phyloP scores from a whole-genome alignment of 805 yeast genomes.

The Ogataea ramenticola region DNA sequence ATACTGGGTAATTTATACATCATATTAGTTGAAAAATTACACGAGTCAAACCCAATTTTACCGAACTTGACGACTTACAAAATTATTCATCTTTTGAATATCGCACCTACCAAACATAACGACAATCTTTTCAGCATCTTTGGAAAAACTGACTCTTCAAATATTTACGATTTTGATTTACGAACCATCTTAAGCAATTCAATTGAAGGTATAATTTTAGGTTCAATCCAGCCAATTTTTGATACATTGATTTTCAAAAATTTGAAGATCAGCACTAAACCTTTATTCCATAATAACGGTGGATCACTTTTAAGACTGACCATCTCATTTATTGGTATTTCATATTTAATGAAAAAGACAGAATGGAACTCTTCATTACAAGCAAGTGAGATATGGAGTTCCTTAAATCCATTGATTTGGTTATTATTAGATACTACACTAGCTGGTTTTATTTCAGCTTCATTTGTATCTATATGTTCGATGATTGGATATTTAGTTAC shows the following conservation, averaged over 20 bases:
- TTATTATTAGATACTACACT: slow-evolving; percentile 23
- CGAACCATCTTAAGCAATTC: slow-evolving; percentile 26
- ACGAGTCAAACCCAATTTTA: slow-evolving; percentile 24
- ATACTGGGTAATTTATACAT: slow-evolving; percentile 47
- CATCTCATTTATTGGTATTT: slow-evolving; percentile 63
- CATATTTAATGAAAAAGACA: slow-evolving; percentile 60
- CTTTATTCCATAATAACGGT: neutral
- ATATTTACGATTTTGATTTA: neutral
- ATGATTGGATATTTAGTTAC: slow-evolving; percentile 3
- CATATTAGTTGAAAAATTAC: slow-evolving; percentile 43
- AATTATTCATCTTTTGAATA: slow-evolving; percentile 2
- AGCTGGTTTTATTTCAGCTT: slow-evolving; percentile 15
- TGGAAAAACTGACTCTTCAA: neutral
- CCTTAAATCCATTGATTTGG: slow-evolving; percentile 63
- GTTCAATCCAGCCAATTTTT: slow-evolving; percentile 42
- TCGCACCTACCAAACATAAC: neutral
- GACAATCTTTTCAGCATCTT: too few species aligned
- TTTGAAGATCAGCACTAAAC: neutral
- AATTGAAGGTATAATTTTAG: slow-evolving; percentile 52
- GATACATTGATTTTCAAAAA: slow-evolving; percentile 16
- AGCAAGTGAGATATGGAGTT: slow-evolving; percentile 55
- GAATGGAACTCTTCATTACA: slow-evolving; percentile 66
- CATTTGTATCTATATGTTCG: slow-evolving; percentile 10
- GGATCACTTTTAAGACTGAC: slow-evolving; percentile 30
- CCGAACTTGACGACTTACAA: slow-evolving; percentile 20